Conservation (phyloP, 176 grass and related monocot species). For the Guadua angustifolia region DNA sequence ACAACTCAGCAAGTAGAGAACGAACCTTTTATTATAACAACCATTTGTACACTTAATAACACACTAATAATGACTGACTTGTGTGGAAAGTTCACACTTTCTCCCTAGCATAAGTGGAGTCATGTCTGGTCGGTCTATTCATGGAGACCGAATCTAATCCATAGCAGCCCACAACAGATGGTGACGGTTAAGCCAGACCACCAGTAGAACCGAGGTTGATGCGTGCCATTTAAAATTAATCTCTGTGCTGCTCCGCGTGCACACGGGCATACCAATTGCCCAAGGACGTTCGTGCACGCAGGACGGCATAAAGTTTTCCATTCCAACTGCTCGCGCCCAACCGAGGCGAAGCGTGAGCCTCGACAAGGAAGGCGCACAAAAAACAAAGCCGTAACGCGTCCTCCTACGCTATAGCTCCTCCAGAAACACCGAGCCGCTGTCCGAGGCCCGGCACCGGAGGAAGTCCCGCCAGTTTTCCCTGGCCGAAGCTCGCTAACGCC, state of each 20-base stretch:
- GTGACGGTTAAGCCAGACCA: neutral
- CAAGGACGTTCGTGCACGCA: conserved; percentile 50
- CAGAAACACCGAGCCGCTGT: conserved; percentile 27
- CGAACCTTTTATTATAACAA: neutral
- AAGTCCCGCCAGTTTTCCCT: conserved; percentile 51
- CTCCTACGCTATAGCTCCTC: neutral
- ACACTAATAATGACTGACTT: too few relatives aligned
- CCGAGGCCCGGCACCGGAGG: conserved; percentile 39
- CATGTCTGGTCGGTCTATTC: neutral
- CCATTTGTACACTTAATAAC: neutral
- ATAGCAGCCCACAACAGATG: neutral
- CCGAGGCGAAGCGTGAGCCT: conserved; percentile 6
- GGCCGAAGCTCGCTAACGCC: conserved; percentile 44
- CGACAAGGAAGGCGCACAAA: neutral
- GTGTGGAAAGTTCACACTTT: neutral
- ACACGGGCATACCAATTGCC: neutral
- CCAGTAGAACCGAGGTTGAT: neutral
- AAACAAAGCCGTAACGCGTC: conserved; percentile 25
- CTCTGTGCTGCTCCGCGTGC: neutral
- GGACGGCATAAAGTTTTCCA: conserved; percentile 29
- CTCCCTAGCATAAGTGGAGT: neutral
- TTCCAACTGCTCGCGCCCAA: conserved; percentile 29
- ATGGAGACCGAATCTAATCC: neutral
- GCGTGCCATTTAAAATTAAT: neutral
- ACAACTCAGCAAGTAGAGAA: neutral